These are phyloP conservation scores for Bullera alba DNA, from an alignment of 768 basidiomycete species.

Conservation along the genomic window DNA sequence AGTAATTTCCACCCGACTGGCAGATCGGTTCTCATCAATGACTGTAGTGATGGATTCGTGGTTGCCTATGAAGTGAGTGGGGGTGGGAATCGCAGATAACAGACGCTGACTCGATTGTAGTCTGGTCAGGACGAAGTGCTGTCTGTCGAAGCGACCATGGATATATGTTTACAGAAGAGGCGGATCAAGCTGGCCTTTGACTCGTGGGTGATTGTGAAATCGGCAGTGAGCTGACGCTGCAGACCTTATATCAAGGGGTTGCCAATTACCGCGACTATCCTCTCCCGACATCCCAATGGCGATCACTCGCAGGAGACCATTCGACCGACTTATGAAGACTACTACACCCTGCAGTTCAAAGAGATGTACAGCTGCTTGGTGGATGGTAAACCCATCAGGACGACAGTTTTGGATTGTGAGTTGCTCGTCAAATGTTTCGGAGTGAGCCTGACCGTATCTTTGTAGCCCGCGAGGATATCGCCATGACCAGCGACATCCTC, in stretches of 20 bases:
- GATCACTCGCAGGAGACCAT: conserved; percentile 22
- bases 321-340: conserved; percentile 36
- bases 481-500: background rate
- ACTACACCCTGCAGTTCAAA: conserved; percentile 39
- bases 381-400: conserved; percentile 19
- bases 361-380: conserved; percentile 19
- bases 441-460: background rate
- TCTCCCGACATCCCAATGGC: conserved; percentile 12
- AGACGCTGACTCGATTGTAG: conserved; percentile 1
- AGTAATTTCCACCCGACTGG: background rate
- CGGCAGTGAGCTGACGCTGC: background rate
- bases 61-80: conserved; percentile 22
- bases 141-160: conserved; percentile 33
- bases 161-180: conserved; percentile 22
- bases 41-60: conserved; percentile 19
- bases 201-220: conserved; percentile 24
- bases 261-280: conserved; percentile 27
- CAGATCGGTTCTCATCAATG: background rate
- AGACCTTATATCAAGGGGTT: conserved; percentile 43
- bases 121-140: conserved; percentile 11
- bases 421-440: background rate
- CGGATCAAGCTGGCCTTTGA: conserved; percentile 24
- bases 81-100: background rate
- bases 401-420: conserved; percentile 26
- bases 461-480: background rate